Percentiles rank a stretch among this genome's conserved stretches.
Conservation (phyloP, 192 early-diverging fungal species). For the Powellomyces hirtus region DNA sequence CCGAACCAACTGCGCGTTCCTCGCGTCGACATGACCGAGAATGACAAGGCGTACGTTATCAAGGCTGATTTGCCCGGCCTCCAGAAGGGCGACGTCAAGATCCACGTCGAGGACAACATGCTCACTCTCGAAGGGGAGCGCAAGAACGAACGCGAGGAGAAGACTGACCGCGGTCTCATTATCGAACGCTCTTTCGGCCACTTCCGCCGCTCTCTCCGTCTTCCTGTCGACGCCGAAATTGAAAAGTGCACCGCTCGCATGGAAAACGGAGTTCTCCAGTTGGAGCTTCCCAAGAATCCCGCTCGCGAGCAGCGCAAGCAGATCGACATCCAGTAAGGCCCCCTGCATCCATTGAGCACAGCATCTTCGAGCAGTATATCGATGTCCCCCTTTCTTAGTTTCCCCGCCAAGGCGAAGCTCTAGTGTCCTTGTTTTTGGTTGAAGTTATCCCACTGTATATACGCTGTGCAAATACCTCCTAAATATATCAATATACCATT, state of each 20-base stretch:
- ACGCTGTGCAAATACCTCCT: too few relatives aligned
- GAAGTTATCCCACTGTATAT: too few relatives aligned
- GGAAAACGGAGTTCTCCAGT: conserved; percentile 40
- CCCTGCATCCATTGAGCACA: too few relatives aligned
- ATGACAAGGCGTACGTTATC: too few relatives aligned
- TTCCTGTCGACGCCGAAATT: conserved; percentile 38
- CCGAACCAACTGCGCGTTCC: too few relatives aligned
- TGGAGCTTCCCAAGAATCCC: conserved; percentile 36
- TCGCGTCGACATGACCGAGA: too few relatives aligned
- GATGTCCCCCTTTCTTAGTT: too few relatives aligned
- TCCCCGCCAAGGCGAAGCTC: too few relatives aligned
- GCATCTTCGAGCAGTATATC: too few relatives aligned
- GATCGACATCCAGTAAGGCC: conserved; percentile 47
- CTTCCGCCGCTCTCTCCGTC: conserved; percentile 30
- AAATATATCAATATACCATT: too few relatives aligned
- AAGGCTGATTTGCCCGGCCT: conserved; percentile 45
- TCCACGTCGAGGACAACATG: conserved; percentile 27
- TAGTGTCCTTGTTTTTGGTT: too few relatives aligned
- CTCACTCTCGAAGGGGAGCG: conserved; percentile 40
- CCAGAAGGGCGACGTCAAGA: conserved; percentile 32
- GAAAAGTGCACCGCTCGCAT: conserved; percentile 32
- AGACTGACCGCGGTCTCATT: conserved; percentile 29
- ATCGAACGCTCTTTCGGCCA: conserved; percentile 38
- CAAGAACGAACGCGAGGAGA: conserved; percentile 30
- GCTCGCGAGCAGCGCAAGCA: conserved; percentile 39